These are phyloP conservation scores for Mycosphaerella sp. DNA, from an alignment of 2,329 filamentous ascomycete species.

Conservation along the genomic window DNA sequence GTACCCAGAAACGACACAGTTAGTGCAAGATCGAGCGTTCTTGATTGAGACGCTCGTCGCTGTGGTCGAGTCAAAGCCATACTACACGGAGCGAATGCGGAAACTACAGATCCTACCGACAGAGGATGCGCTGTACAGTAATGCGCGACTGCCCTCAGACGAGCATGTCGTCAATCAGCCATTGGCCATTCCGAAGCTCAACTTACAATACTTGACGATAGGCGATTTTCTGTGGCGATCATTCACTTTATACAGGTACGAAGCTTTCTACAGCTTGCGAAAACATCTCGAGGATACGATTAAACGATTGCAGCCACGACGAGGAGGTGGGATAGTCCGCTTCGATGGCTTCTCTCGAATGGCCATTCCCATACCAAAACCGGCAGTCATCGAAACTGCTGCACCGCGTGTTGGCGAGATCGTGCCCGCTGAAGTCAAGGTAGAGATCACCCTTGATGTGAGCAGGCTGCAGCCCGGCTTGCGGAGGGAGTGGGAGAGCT, in stretches of 20 bases:
- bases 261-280: conserved; percentile 88
- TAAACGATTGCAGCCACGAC: conserved; percentile 68
- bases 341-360: conserved; percentile 88
- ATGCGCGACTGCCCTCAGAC: conserved; percentile 71
- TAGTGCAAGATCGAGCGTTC: conserved; percentile 59
- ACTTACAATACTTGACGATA: conserved; percentile 89
- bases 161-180: conserved; percentile 80
- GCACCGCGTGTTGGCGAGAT: conserved; percentile 77
- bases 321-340: conserved; percentile 54
- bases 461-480: conserved; percentile 69
- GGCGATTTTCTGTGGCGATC: conserved; percentile 97
- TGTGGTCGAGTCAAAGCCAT: conserved; percentile 67
- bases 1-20: conserved; percentile 65
- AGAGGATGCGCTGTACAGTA: conserved; percentile 73
- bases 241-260: conserved; percentile 78
- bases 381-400: conserved; percentile 78
- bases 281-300: conserved; percentile 82
- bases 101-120: conserved; percentile 75
- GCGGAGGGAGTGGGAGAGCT: conserved; percentile 80
- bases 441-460: conserved; percentile 80
- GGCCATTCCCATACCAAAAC: conserved; percentile 80
- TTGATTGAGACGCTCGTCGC: conserved; percentile 67
- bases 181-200: conserved; percentile 86
- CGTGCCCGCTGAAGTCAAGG: conserved; percentile 61
- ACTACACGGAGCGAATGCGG: conserved; percentile 73